These are phyloP conservation scores for Parmales sp. DNA, from an alignment of 108 stramenopile species.

Conservation along the genomic window DNA sequence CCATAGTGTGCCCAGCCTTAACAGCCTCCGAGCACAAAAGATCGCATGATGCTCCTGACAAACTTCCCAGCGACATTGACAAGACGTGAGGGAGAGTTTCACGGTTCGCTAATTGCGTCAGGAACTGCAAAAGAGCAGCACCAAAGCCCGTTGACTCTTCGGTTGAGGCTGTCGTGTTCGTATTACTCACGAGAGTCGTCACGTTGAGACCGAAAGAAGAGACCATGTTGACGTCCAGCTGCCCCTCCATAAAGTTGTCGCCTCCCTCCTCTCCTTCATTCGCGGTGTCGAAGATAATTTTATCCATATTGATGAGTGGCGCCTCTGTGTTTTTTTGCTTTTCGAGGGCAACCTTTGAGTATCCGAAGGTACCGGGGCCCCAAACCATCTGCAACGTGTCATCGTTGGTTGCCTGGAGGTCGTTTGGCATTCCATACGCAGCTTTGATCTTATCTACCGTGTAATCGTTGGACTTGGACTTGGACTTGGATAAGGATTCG, in stretches of 20 bases:
- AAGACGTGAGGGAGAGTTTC: constrained; percentile 4
- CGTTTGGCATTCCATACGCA: neutral
- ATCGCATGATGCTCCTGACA: neutral
- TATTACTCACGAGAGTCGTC: neutral
- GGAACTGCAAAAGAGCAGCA: constrained; percentile 1
- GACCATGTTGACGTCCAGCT: constrained; percentile 6
- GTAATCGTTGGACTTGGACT: neutral
- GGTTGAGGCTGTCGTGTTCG: neutral
- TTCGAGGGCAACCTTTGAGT: neutral
- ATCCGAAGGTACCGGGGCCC: constrained; percentile 9
- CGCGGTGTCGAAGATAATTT: neutral
- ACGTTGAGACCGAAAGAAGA: neutral
- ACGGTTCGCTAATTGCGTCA: neutral
- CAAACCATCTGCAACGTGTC: neutral
- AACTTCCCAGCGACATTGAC: neutral
- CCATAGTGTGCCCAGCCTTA: neutral
- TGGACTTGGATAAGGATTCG: too few relatives aligned
- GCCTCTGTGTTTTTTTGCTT: neutral
- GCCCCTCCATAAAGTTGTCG: constrained; percentile 6
- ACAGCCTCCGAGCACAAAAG: neutral
- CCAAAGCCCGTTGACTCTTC: constrained; percentile 8
- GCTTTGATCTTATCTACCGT: neutral
- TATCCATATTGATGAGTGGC: constrained; percentile 2
- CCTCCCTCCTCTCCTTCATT: neutral
- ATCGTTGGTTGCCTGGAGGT: neutral